Percentiles rank a stretch among this genome's conserved stretches.
Conservation (phyloP, 805 yeast species). For the Clavispora phyllophila region DNA sequence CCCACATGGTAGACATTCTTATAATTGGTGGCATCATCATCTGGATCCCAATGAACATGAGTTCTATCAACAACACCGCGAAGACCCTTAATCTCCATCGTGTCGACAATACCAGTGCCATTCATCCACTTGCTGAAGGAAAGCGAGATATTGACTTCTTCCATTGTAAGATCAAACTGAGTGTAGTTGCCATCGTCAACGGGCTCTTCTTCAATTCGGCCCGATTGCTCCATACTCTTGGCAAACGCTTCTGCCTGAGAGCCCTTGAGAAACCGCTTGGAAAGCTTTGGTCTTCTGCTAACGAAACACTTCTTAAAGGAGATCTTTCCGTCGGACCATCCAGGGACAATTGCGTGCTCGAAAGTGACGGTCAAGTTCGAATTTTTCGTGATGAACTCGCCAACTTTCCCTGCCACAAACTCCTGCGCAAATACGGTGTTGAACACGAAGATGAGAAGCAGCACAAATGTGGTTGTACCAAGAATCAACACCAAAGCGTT, state of each 20-base stretch:
- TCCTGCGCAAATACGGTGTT: conserved; percentile 90
- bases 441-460: conserved; percentile 67
- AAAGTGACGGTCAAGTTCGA: conserved; percentile 80
- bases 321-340: conserved; percentile 85
- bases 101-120: conserved; percentile 83
- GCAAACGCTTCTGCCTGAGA: conserved; percentile 69
- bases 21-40: conserved; percentile 80
- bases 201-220: conserved; percentile 26
- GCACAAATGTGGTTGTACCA: conserved; percentile 91
- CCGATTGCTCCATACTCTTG: conserved; percentile 32
- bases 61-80: conserved; percentile 92
- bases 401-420: conserved; percentile 72
- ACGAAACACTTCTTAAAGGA: conserved; percentile 81
- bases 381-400: conserved; percentile 78
- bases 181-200: conserved; percentile 91
- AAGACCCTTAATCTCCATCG: conserved; percentile 70
- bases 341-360: conserved; percentile 91
- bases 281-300: conserved; percentile 69
- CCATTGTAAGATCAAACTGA: conserved; percentile 88
- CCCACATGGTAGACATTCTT: conserved; percentile 72
- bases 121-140: conserved; percentile 84
- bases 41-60: conserved; percentile 75
- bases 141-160: conserved; percentile 73
- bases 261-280: conserved; percentile 57
- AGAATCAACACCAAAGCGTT: conserved; percentile 72